These are phyloP conservation scores for Pharnaceum exiguum DNA, from an alignment of 148 eudicot genomes.

Conservation along the genomic window DNA sequence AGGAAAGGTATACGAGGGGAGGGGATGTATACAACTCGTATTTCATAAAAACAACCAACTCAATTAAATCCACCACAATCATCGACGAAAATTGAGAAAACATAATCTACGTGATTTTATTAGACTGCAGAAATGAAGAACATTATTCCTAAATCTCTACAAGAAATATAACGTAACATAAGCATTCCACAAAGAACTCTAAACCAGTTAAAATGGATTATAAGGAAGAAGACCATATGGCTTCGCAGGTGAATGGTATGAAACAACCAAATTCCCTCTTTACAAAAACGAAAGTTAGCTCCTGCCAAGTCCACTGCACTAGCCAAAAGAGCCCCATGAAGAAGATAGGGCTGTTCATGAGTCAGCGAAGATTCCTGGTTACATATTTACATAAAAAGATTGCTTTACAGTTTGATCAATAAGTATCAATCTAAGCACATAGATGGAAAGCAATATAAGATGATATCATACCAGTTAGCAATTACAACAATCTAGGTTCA, in stretches of 20 bases:
- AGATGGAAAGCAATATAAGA: not conserved
- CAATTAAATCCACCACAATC: too few species aligned
- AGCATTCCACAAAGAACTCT: too few species aligned
- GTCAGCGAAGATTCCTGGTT: slow-evolving; percentile 5
- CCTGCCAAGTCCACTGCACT: slow-evolving; percentile 10
- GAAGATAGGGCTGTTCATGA: slow-evolving; percentile 2
- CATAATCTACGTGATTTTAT: too few species aligned
- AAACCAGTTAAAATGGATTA: not conserved
- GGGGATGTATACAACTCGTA: too few species aligned
- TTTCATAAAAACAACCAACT: too few species aligned
- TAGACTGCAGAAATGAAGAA: too few species aligned
- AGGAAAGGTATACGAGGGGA: too few species aligned
- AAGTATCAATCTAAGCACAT: slow-evolving; percentile 1
- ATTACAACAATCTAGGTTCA: slow-evolving; percentile 1
- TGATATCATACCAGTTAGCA: slow-evolving; percentile 14
- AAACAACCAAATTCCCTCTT: slow-evolving; percentile 1
- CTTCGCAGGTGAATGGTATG: slow-evolving; percentile 3
- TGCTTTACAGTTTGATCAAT: slow-evolving; percentile 10
- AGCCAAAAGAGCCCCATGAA: slow-evolving; percentile 6
- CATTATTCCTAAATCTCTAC: too few species aligned
- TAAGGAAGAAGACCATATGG: not conserved
- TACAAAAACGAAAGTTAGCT: slow-evolving; percentile 8
- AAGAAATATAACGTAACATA: too few species aligned
- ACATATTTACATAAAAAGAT: slow-evolving; percentile 22
- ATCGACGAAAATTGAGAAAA: too few species aligned